Percentiles rank a stretch among this genome's conserved stretches.
These are phyloP conservation scores for Leccinum arenicola DNA, from an alignment of 768 basidiomycete genomes.

Conservation along the genomic window DNA sequence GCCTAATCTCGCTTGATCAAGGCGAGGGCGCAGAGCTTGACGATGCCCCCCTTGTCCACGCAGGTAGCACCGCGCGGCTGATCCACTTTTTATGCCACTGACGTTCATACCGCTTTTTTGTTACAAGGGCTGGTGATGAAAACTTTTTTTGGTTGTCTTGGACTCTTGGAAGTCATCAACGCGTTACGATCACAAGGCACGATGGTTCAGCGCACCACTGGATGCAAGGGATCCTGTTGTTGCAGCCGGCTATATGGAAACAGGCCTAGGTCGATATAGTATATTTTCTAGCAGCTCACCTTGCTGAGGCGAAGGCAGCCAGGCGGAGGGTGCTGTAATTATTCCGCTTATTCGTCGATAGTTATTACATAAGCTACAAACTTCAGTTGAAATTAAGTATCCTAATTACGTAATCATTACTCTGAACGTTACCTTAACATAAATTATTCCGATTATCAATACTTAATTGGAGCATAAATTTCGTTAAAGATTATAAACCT, in stretches of 20 bases:
- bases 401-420: too few species aligned
- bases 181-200: not conserved
- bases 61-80: not conserved
- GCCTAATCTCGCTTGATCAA: too few species aligned
- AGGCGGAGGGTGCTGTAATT: not conserved
- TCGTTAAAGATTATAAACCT: too few species aligned
- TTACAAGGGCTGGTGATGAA: not conserved
- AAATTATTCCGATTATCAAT: too few species aligned
- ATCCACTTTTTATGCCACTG: not conserved
- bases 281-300: not conserved
- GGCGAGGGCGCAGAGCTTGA: too few species aligned
- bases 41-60: too few species aligned
- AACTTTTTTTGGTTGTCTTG: not conserved
- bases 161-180: not conserved
- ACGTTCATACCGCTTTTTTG: not conserved
- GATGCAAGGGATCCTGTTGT: not conserved
- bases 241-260: not conserved
- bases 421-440: too few species aligned
- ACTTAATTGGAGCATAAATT: too few species aligned
- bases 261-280: not conserved
- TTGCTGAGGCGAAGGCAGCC: not conserved
- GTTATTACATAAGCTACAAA: too few species aligned
- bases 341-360: too few species aligned
- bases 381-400: too few species aligned
- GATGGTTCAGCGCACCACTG: not conserved